phyloP scores from a whole-genome alignment of 768 basidiomycete species.

The Pulveroboletus sp. region DNA sequence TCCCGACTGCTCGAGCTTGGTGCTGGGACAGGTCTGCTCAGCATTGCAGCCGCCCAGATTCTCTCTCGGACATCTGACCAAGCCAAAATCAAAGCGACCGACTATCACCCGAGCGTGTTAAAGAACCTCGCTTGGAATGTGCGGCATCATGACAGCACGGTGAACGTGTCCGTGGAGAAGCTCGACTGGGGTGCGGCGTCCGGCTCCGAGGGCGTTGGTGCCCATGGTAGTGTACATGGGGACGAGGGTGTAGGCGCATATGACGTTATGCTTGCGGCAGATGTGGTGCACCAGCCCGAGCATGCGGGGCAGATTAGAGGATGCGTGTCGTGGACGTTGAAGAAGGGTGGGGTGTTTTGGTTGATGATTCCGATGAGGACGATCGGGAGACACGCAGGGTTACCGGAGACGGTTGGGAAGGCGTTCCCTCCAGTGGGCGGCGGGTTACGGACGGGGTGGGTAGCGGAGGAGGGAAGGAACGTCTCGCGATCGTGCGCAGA shows the following conservation, averaged over 20 bases:
- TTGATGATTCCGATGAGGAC: slow-evolving; percentile 67
- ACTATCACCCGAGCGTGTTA: slow-evolving; percentile 75
- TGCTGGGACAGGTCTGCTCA: slow-evolving; percentile 80
- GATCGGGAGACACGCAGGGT: slow-evolving; percentile 57
- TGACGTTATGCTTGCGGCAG: slow-evolving; percentile 72
- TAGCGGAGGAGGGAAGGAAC: not conserved
- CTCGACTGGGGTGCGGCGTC: slow-evolving; percentile 64
- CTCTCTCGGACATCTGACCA: slow-evolving; percentile 19
- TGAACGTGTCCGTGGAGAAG: slow-evolving; percentile 39
- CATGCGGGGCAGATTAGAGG: slow-evolving; percentile 66
- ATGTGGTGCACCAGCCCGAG: slow-evolving; percentile 69
- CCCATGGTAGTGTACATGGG: not conserved
- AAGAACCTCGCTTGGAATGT: slow-evolving; percentile 63
- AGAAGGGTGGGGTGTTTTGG: slow-evolving; percentile 54
- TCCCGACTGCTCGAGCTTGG: slow-evolving; percentile 72
- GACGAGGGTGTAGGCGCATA: slow-evolving; percentile 31
- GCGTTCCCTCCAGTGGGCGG: slow-evolving; percentile 38
- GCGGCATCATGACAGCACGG: slow-evolving; percentile 40
- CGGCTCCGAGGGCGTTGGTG: slow-evolving; percentile 18
- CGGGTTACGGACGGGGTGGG: not conserved
- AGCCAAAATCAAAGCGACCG: slow-evolving; percentile 57
- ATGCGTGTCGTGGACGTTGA: slow-evolving; percentile 53
- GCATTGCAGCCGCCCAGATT: slow-evolving; percentile 57
- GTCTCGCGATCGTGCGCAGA: slow-evolving; percentile 44
- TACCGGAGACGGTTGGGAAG: slow-evolving; percentile 51